Percentiles rank a stretch among this genome's conserved stretches.
Conservation (phyloP, 768 basidiomycete genomes). For the Suillus subluteus region DNA sequence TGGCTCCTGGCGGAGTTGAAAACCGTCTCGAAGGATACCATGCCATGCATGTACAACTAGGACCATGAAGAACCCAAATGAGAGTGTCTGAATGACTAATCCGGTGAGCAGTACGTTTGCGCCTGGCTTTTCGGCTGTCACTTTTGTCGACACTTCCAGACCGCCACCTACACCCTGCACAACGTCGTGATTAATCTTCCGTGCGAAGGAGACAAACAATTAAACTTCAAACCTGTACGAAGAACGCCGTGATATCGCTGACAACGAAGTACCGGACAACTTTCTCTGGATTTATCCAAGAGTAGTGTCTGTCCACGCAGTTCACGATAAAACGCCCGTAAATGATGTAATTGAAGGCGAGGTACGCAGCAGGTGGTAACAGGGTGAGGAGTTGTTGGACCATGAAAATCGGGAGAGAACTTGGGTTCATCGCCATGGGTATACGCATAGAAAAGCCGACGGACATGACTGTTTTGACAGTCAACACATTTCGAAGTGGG, state of each 20-base stretch:
- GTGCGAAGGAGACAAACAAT: background rate
- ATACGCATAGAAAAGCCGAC: conserved; percentile 27
- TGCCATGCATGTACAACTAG: conserved; percentile 19
- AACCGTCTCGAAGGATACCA: conserved; percentile 18
- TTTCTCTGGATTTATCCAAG: conserved; percentile 28
- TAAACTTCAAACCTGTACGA: conserved; percentile 28
- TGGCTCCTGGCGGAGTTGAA: conserved; percentile 11
- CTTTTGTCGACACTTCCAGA: conserved; percentile 16
- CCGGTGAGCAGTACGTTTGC: conserved; percentile 29
- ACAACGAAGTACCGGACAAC: conserved; percentile 28
- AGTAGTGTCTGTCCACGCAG: conserved; percentile 24
- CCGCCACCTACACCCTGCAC: conserved; percentile 28
- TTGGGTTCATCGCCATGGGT: conserved; percentile 21
- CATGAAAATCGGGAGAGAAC: conserved; percentile 24
- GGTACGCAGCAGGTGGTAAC: conserved; percentile 29
- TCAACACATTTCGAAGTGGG: background rate
- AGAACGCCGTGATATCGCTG: conserved; percentile 31
- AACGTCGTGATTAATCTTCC: background rate
- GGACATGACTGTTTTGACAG: conserved; percentile 19
- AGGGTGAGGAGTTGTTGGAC: conserved; percentile 27
- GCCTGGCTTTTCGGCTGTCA: conserved; percentile 15
- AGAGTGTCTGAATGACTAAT: conserved; percentile 27
- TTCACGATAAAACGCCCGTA: conserved; percentile 31
- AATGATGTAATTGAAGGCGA: conserved; percentile 39
- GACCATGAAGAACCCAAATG: conserved; percentile 26